Conservation (phyloP, 768 basidiomycete species). For the Strobilomyces confusus region DNA sequence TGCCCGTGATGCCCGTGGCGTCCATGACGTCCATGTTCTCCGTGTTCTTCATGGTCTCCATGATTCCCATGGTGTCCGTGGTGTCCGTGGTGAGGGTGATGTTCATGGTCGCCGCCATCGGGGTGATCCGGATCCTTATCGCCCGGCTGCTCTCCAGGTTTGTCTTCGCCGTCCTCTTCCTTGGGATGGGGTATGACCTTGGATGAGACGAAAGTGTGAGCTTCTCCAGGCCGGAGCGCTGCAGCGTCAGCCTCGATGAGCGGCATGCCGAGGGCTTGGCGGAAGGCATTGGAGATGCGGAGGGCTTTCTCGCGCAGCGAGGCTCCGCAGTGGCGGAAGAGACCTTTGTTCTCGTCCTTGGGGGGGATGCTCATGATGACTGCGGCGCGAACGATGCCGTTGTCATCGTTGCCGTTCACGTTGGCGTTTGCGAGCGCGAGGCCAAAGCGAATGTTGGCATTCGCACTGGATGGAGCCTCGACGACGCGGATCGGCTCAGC, state of each 20-base stretch:
- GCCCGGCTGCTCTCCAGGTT: conserved; percentile 9
- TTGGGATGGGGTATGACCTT: not conserved
- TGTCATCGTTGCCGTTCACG: conserved; percentile 26
- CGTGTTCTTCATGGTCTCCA: not conserved
- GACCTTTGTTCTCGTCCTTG: conserved; percentile 8
- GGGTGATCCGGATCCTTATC: not conserved
- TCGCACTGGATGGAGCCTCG: conserved; percentile 26
- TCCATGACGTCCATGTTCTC: conserved; percentile 2
- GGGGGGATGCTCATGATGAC: conserved; percentile 6
- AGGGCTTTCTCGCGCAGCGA: conserved; percentile 47
- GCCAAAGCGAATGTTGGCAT: conserved; percentile 37
- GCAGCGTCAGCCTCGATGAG: conserved; percentile 34
- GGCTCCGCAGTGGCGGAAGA: conserved; percentile 30
- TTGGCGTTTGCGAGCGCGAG: conserved; percentile 33
- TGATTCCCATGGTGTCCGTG: too few species aligned
- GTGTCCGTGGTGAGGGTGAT: conserved; percentile 6
- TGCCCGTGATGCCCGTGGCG: conserved; percentile 11
- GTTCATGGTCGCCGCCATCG: not conserved
- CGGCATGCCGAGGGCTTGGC: conserved; percentile 52
- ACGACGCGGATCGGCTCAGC: conserved; percentile 52
- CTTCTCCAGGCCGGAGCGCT: conserved; percentile 10
- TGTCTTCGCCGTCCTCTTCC: conserved; percentile 9
- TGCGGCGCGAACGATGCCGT: conserved; percentile 17
- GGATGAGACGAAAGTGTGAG: conserved; percentile 27
- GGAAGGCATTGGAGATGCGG: conserved; percentile 51